A percentile compares a stretch with the other conserved stretches of the same genome.
Conservation (phyloP, 345 rosid species). For the Gossypium anomalum region DNA sequence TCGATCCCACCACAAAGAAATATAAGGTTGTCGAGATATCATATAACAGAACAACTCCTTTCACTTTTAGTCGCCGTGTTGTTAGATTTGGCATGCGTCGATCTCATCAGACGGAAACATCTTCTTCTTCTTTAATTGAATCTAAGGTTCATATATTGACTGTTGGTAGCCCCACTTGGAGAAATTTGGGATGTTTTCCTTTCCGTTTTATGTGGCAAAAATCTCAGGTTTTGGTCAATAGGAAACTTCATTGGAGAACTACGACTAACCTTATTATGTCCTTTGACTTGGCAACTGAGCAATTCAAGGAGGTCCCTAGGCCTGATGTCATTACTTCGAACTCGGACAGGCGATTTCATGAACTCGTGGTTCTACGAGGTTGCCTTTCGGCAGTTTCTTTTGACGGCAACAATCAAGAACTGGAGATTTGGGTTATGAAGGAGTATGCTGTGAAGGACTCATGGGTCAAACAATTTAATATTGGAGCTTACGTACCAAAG, state of each 20-base stretch:
- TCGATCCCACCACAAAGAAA: slow-evolving; percentile 33
- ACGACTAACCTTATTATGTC: slow-evolving; percentile 52
- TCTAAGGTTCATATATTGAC: slow-evolving; percentile 45
- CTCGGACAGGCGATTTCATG: slow-evolving; percentile 38
- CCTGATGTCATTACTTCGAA: slow-evolving; percentile 58
- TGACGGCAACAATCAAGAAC: slow-evolving; percentile 40
- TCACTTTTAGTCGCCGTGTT: not conserved
- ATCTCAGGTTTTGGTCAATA: slow-evolving; percentile 59
- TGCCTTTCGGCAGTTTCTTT: slow-evolving; percentile 57
- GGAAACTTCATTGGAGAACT: slow-evolving; percentile 87
- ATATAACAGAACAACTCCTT: slow-evolving; percentile 23
- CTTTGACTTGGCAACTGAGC: slow-evolving; percentile 65
- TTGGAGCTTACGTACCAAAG: slow-evolving; percentile 65
- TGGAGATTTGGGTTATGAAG: slow-evolving; percentile 91
- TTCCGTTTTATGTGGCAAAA: slow-evolving; percentile 48
- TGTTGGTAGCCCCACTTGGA: slow-evolving; percentile 44
- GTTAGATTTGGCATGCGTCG: not conserved
- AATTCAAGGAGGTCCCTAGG: slow-evolving; percentile 63
- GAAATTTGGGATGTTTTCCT: slow-evolving; percentile 55
- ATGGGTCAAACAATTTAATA: slow-evolving; percentile 55
- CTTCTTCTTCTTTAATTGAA: slow-evolving; percentile 1
- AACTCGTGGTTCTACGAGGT: slow-evolving; percentile 49
- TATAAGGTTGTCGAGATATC: slow-evolving; percentile 59
- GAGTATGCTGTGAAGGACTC: slow-evolving; percentile 56
- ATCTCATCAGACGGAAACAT: slow-evolving; percentile 3